phyloP scores from a whole-genome alignment of 2,329 filamentous ascomycete species.

The Alternaria arbusti region DNA sequence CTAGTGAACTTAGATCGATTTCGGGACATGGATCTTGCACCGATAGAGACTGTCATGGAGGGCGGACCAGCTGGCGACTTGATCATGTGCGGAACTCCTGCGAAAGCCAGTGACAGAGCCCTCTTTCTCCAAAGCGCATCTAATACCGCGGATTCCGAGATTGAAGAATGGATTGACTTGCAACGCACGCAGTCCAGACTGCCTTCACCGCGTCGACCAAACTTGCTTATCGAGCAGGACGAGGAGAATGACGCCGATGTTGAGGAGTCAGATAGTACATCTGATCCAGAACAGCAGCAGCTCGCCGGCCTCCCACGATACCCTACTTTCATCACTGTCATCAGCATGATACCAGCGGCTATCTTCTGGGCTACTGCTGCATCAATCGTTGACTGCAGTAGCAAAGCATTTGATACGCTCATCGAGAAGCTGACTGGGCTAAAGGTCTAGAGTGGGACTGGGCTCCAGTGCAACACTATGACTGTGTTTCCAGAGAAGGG shows the following conservation, averaged over 20 bases:
- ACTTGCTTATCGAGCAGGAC: background rate
- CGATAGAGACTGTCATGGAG: slow-evolving; percentile 26
- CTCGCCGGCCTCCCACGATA: slow-evolving; percentile 12
- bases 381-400: slow-evolving; percentile 6
- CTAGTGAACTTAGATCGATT: slow-evolving; percentile 17
- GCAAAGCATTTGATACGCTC: slow-evolving; percentile 13
- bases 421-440: slow-evolving; percentile 12
- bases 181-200: background rate
- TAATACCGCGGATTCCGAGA: background rate
- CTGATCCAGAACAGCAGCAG: slow-evolving; percentile 2
- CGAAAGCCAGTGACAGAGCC: background rate
- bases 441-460: background rate
- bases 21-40: slow-evolving; percentile 28
- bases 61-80: slow-evolving; percentile 19
- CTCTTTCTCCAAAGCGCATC: background rate
- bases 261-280: background rate
- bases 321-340: slow-evolving; percentile 33
- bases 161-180: background rate
- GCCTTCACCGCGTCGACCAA: background rate
- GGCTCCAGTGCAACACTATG: background rate
- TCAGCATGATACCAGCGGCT: slow-evolving; percentile 32
- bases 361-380: slow-evolving; percentile 31
- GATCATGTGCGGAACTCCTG: slow-evolving; percentile 17
- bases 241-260: slow-evolving; percentile 1
- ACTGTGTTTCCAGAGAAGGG: background rate